Percentiles rank a stretch among this genome's conserved stretches.
Conservation (phyloP, 257 asterid species). For the Rubia yunnanensis region DNA sequence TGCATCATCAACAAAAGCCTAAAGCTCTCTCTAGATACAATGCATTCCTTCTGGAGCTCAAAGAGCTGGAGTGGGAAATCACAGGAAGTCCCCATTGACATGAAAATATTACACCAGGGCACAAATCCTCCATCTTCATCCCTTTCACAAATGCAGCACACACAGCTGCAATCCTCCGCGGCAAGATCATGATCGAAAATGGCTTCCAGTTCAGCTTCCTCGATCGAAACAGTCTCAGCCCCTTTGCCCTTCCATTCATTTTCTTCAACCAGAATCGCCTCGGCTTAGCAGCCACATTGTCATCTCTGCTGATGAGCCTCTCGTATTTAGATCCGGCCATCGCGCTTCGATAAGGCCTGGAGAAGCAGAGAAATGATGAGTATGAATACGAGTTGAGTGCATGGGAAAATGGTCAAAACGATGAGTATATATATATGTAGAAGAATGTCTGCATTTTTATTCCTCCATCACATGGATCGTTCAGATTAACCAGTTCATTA, state of each 20-base stretch:
- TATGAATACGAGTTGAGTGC: background rate
- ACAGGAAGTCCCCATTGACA: slow-evolving; percentile 78
- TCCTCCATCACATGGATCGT: slow-evolving; percentile 25
- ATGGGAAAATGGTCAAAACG: background rate
- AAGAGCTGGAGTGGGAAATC: slow-evolving; percentile 33
- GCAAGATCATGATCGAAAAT: slow-evolving; percentile 34
- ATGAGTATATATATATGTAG: slow-evolving; percentile 14
- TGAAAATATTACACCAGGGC: slow-evolving; percentile 42
- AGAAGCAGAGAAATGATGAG: background rate
- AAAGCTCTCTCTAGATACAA: slow-evolving; percentile 6
- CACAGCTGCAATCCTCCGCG: slow-evolving; percentile 43
- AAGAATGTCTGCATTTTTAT: slow-evolving; percentile 23
- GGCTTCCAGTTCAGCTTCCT: slow-evolving; percentile 72
- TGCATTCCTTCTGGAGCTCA: slow-evolving; percentile 13
- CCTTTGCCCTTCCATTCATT: slow-evolving; percentile 39
- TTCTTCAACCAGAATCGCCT: slow-evolving; percentile 33
- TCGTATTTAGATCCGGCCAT: slow-evolving; percentile 22
- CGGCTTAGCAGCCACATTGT: slow-evolving; percentile 25
- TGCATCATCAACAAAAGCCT: background rate
- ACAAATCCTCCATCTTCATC: slow-evolving; percentile 43
- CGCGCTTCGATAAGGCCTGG: background rate
- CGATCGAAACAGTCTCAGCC: slow-evolving; percentile 35
- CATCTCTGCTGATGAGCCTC: slow-evolving; percentile 31
- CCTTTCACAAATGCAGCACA: slow-evolving; percentile 30
- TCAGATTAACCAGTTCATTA: slow-evolving; percentile 17